These are phyloP conservation scores for Solanum lignicaule DNA, from an alignment of 257 asterid species.

Conservation along the genomic window DNA sequence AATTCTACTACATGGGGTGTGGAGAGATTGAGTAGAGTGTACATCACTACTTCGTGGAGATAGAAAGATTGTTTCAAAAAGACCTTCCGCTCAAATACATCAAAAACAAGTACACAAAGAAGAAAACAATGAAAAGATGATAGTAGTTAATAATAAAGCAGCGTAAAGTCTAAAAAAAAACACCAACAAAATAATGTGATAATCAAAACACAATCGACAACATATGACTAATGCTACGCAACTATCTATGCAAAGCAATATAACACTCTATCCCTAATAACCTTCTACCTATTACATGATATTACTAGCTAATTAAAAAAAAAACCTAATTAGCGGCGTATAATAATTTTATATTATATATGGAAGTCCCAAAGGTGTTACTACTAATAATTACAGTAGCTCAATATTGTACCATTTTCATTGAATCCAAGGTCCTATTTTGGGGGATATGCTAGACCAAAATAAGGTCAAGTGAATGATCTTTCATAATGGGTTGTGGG, in stretches of 20 bases:
- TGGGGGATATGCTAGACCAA: neutral
- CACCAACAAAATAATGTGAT: no score
- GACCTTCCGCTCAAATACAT: neutral
- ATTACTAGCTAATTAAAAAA: neutral
- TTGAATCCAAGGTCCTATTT: conserved; percentile 5
- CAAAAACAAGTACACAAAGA: neutral
- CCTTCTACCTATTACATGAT: neutral
- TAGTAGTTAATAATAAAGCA: no score
- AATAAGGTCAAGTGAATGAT: neutral
- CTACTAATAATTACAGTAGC: neutral
- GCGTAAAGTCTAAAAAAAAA: no score
- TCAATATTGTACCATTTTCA: neutral
- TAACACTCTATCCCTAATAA: neutral
- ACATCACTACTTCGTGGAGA: neutral
- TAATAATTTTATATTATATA: neutral
- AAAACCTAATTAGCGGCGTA: neutral
- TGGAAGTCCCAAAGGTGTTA: neutral
- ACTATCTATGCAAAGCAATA: no score
- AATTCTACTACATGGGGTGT: neutral
- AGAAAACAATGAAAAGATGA: neutral
- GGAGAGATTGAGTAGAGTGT: neutral
- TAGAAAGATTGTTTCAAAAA: no score
- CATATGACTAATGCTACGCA: neutral
- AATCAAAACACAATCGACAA: no score
- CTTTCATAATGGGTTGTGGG: neutral